Base-by-base conservation (phyloP, 169 alveolate genomes). In the Prorocentrum cordatum region DNA sequence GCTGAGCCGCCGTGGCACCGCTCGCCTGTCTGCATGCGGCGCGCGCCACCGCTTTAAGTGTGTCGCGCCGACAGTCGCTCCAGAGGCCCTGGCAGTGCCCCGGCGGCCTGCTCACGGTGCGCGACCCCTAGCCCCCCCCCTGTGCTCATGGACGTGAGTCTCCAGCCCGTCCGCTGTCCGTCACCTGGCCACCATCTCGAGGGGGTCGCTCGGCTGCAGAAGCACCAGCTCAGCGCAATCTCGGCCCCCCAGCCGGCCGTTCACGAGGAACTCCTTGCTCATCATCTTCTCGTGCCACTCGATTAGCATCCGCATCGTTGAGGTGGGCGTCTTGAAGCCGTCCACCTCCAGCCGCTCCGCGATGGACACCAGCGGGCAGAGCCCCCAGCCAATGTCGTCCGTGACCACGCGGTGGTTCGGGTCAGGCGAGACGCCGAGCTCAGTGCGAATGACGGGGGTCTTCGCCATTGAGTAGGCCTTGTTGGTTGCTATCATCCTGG, bases 401-500 rank as follows among this genome's bases (percentile, higher is more conserved):
- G 77, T 61, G 77, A 79, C 89, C 66, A 79, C 89, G 38, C 89
- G 73, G 58, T 79, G 89, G n/a, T 42, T 79, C 31, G 89, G 89
- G 24, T 79, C 45, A 9, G 89, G 89, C 89, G 35, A 59, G 27
- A 79, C 89, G 3, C 54, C 54, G 9, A 42, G 54, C n/a, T 42
- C 16, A 12, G 54, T 12, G n/a, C 54, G 54, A 16, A 42, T 9
- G 54, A 42, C 9, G 16, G 54, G 64, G 14, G 26, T 29, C 89
- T 67, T 79, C 9, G 89, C 89, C 89, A 79, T 79, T 61, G 89
- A 79, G 77, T 79, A 79, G 64, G 89, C 89, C 77, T 79, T 79
- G 77, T 79, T 79, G 77, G 89, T 79, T 45, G 77, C 89, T 7
- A 79, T 77, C 89, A 79, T 79, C 66, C 38, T 79, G 33, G 89